phyloP scores from a whole-genome alignment of 495 filamentous ascomycete genomes.

The Staphylotrichum longicolle region DNA sequence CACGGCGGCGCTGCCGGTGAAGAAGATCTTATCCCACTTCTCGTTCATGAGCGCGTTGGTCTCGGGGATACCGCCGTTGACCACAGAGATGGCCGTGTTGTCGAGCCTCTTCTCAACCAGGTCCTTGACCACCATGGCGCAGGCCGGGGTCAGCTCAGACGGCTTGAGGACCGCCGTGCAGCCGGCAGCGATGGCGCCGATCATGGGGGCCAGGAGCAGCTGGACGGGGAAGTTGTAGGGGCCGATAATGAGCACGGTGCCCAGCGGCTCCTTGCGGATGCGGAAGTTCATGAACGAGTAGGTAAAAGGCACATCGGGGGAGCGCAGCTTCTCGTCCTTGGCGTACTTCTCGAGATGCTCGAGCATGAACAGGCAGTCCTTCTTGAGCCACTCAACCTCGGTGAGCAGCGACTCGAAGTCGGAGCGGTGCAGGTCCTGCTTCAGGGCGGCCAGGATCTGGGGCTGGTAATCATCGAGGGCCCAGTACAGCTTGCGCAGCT shows the following conservation, averaged over 20 bases:
- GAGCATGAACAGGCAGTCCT: conserved; percentile 73
- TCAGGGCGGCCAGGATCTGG: conserved; percentile 65
- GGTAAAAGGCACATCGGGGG: conserved; percentile 61
- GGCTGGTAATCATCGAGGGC: conserved; percentile 73
- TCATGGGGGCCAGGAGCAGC: conserved; percentile 70
- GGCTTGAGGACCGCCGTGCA: conserved; percentile 90
- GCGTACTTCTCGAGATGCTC: conserved; percentile 76
- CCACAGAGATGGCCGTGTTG: conserved; percentile 67
- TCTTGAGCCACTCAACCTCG: conserved; percentile 70
- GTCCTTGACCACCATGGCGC: conserved; percentile 75
- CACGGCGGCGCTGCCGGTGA: conserved; percentile 75
- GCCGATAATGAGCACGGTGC: conserved; percentile 80
- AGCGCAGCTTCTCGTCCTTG: conserved; percentile 68
- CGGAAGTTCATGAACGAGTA: conserved; percentile 67
- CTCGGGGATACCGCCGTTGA: conserved; percentile 80
- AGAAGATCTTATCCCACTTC: conserved; percentile 98
- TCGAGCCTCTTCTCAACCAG: conserved; percentile 73
- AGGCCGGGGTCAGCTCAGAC: conserved; percentile 72
- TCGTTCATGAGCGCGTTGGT: conserved; percentile 76
- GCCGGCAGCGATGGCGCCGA: conserved; percentile 89
- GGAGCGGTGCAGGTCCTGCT: conserved; percentile 71
- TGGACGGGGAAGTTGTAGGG: conserved; percentile 91
- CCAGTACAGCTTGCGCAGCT: conserved; percentile 94
- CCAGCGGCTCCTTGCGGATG: conserved; percentile 86
- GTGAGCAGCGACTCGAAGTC: conserved; percentile 65